A percentile compares a stretch with the other conserved stretches of the same genome.
Evolutionary conservation across 805 yeast species (phyloP).

Genomic region (Wickerhamiella sergipiensis): DNA sequence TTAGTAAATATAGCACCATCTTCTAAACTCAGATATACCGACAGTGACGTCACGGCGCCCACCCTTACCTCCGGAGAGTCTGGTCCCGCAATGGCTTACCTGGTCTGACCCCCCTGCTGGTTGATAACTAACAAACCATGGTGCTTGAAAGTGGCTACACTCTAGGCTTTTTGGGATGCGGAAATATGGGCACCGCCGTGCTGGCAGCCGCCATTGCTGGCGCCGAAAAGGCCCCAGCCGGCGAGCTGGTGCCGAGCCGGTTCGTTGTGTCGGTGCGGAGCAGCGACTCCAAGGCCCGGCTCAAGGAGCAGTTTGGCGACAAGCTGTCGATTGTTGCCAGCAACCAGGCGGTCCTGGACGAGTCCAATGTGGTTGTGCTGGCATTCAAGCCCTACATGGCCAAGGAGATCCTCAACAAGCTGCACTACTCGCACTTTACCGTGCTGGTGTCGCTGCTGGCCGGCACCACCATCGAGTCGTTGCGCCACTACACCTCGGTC

Average conservation of each 20-base stretch:
- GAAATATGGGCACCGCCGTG: conserved; percentile 92
- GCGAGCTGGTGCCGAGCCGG: conserved; percentile 42
- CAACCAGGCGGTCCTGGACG: conserved; percentile 45
- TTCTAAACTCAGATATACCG: no score
- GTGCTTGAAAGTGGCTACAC: conserved; percentile 29
- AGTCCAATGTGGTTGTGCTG: conserved; percentile 58
- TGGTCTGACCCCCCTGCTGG: background rate
- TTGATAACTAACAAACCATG: conserved; percentile 1
- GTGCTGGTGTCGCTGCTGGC: conserved; percentile 75
- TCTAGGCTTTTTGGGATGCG: conserved; percentile 76
- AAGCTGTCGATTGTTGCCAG: conserved; percentile 34
- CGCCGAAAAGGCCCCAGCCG: conserved; percentile 19
- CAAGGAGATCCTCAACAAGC: conserved; percentile 41
- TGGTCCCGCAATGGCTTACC: background rate
- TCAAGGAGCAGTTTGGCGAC: conserved; percentile 38
- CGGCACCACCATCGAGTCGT: conserved; percentile 75
- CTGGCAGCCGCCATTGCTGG: conserved; percentile 58
- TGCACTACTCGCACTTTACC: conserved; percentile 33
- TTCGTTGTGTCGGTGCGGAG: conserved; percentile 69
- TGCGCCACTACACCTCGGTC: conserved; percentile 27
- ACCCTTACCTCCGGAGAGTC: no score
- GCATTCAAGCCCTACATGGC: conserved; percentile 85
- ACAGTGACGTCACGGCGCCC: no score
- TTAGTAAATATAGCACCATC: no score
- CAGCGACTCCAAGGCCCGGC: conserved; percentile 34